Conservation (phyloP, 2,329 filamentous ascomycete genomes). For the Cladobotryum mycophilum region DNA sequence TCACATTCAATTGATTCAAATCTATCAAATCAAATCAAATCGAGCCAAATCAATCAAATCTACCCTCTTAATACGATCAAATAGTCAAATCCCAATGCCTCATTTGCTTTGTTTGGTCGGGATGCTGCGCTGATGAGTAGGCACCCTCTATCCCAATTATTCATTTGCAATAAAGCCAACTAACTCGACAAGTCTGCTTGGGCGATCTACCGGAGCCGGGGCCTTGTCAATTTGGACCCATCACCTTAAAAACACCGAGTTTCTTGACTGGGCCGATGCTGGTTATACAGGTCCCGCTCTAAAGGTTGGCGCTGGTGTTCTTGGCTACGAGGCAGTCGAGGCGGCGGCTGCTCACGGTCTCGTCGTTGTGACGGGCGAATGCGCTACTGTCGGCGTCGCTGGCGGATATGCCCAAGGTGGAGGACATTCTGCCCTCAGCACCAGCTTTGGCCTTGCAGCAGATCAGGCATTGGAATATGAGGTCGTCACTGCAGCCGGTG, state of each 20-base stretch:
- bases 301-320: constrained; percentile 49
- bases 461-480: constrained; percentile 52
- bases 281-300: constrained; percentile 46
- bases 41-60: no score
- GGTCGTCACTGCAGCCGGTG: constrained; percentile 45
- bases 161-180: background rate
- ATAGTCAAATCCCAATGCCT: no score
- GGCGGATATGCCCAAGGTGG: constrained; percentile 59
- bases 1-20: no score
- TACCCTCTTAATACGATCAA: no score
- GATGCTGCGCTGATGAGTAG: no score
- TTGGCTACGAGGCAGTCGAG: constrained; percentile 41
- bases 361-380: constrained; percentile 49
- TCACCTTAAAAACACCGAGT: constrained; percentile 34
- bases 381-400: constrained; percentile 49
- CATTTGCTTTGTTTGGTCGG: no score
- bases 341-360: constrained; percentile 40
- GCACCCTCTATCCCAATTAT: constrained; percentile 3
- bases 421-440: constrained; percentile 48
- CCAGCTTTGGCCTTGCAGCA: constrained; percentile 48
- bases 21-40: no score
- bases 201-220: constrained; percentile 52
- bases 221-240: constrained; percentile 37
- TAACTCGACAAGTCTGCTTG: constrained; percentile 22
- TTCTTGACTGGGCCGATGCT: constrained; percentile 33